phyloP scores from a whole-genome alignment of 2,329 filamentous ascomycete species.

The Mariannaea sp. region DNA sequence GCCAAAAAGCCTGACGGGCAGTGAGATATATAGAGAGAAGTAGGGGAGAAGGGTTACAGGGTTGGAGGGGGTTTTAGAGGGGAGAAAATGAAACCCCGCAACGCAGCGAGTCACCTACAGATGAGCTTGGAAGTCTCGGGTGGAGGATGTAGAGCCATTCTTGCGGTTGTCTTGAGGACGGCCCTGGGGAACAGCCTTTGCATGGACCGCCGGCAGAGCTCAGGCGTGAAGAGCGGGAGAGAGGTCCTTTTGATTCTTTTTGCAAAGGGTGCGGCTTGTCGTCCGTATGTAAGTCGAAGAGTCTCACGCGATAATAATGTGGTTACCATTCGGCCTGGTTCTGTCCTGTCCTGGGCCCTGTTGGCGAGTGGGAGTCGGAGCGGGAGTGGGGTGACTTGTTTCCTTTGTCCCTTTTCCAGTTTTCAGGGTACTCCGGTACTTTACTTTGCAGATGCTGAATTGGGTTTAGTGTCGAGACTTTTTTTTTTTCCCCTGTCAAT shows the following conservation, averaged over 20 bases:
- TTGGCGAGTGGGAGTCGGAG: neutral
- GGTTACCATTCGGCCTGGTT: no score
- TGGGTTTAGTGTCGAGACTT: slow-evolving; percentile 2
- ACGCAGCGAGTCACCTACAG: slow-evolving; percentile 46
- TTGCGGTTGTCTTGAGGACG: slow-evolving; percentile 35
- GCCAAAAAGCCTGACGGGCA: no score
- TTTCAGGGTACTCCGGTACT: no score
- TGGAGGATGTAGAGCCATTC: slow-evolving; percentile 52
- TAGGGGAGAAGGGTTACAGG: no score
- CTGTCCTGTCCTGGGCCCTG: neutral
- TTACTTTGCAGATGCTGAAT: neutral
- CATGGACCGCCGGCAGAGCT: slow-evolving; percentile 28
- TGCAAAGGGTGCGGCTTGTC: slow-evolving; percentile 9
- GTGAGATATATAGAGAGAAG: no score
- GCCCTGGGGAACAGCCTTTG: slow-evolving; percentile 21
- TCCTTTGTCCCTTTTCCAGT: no score
- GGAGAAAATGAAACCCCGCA: slow-evolving; percentile 6
- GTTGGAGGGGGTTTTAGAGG: slow-evolving; percentile 1
- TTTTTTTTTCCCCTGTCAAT: no score
- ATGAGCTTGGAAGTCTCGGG: slow-evolving; percentile 53
- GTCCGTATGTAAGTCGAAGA: slow-evolving; percentile 16
- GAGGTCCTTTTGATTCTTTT: neutral
- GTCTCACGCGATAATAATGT: slow-evolving; percentile 8
- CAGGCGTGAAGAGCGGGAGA: no score
- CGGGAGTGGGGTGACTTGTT: slow-evolving; percentile 26